Evolutionary conservation across 768 basidiomycete genomes (phyloP), one percentile per base, ranked within the genome.

Genomic region (Collybia nuda): DNA sequence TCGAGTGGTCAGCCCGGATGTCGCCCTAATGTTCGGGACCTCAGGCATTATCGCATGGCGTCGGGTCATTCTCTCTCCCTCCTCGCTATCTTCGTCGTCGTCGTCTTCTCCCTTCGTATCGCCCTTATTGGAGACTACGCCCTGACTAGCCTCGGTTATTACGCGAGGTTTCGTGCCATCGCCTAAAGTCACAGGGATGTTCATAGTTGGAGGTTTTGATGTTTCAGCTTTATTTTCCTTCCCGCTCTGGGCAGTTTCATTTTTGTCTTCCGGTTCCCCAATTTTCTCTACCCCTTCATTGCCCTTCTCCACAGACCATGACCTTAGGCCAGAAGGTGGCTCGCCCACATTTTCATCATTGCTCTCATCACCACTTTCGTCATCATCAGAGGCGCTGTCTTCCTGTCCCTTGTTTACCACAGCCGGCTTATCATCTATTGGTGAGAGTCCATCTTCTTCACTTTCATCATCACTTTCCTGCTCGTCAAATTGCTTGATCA

Each of bases 401-500:
- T 36, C 40, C 23, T 32, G 8, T 9, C 17, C 22, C 18, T 44
- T 21, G 3, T 40, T 40, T 6, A 9, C 18, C 11, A 4, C 23
- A 6, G 15, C 15, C 9, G 11, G 6, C 17, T 19, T 39, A 18
- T 18, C 38, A 18, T 26, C 17, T 9, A n/a, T 2, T 18, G 37
- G 22, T 29, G 21, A 36, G 6, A 44, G 36, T 11, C 2, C 28
- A n/a, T 36, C 47, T 18, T 51, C 53, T 32, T 46, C 46, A 38
- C 15, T 53, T 35, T 45, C 69, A 5, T 61, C 63, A 18, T 75
- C 75, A 48, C 80, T 87, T 17, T 86, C 88, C 62, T 90, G 89
- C 46, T 83, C 86, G 56, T 91, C 80, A 43, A 92, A 86, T 60
- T 92, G 88, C 55, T 88, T 76, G 48, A 95, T 88, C 81, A 92